Conservation (phyloP, 345 rosid species). For the Durio zibethinus region DNA sequence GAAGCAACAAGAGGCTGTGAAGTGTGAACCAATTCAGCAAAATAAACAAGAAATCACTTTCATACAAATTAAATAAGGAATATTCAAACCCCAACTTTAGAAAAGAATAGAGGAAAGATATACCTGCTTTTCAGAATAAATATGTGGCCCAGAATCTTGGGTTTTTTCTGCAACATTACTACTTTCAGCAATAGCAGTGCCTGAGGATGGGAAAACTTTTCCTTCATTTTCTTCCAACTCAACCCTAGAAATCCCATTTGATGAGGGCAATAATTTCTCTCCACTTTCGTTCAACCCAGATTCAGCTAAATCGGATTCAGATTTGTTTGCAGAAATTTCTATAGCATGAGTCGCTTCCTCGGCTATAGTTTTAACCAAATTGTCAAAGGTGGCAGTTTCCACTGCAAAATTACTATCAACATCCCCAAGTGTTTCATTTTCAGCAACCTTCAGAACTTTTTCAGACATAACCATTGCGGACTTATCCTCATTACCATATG, state of each 20-base stretch:
- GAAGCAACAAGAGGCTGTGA: slow-evolving; percentile 47
- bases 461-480: slow-evolving; percentile 24
- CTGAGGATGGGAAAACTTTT: slow-evolving; percentile 20
- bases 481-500: slow-evolving; percentile 18
- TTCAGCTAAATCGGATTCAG: slow-evolving; percentile 35
- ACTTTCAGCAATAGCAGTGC: slow-evolving; percentile 29
- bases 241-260: slow-evolving; percentile 3
- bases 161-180: slow-evolving; percentile 20
- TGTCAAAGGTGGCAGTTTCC: slow-evolving; percentile 29
- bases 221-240: slow-evolving; percentile 25
- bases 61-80: slow-evolving; percentile 2
- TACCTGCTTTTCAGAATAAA: slow-evolving; percentile 61
- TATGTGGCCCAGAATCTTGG: slow-evolving; percentile 34
- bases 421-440: slow-evolving; percentile 28
- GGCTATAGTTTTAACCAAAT: slow-evolving; percentile 23
- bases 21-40: slow-evolving; percentile 36
- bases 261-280: slow-evolving; percentile 23
- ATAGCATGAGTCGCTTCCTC: slow-evolving; percentile 23
- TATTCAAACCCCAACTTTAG: slow-evolving; percentile 7
- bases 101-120: background rate
- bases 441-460: slow-evolving; percentile 31
- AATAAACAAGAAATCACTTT: slow-evolving; percentile 4
- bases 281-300: slow-evolving; percentile 27
- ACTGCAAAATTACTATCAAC: slow-evolving; percentile 29
- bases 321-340: slow-evolving; percentile 18